phyloP scores from a whole-genome alignment of 805 yeast genomes.

The Metschnikowia reukaufii region DNA sequence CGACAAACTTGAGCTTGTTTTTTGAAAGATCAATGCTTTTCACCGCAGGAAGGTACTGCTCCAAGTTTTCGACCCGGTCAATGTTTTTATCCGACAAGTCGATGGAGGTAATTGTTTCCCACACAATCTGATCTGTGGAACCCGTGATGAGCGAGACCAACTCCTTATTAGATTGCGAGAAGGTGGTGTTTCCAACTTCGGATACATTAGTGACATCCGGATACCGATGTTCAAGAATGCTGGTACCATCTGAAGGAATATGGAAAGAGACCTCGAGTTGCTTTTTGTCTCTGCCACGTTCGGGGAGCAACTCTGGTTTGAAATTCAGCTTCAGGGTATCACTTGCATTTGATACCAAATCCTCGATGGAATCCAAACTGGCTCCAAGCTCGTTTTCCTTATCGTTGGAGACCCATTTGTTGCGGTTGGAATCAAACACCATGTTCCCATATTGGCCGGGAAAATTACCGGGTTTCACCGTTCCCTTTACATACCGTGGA shows the following conservation, averaged over 20 bases:
- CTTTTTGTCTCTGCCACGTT: slow-evolving; percentile 5
- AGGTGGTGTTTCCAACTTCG: slow-evolving; percentile 45
- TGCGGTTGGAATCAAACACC: slow-evolving; percentile 32
- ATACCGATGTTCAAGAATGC: slow-evolving; percentile 9
- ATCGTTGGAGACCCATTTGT: slow-evolving; percentile 30
- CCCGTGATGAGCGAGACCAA: slow-evolving; percentile 47
- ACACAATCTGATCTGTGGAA: slow-evolving; percentile 35
- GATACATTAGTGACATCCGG: slow-evolving; percentile 44
- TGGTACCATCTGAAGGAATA: slow-evolving; percentile 27
- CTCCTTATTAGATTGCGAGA: slow-evolving; percentile 45
- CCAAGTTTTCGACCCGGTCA: slow-evolving; percentile 44
- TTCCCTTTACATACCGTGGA: slow-evolving; percentile 25
- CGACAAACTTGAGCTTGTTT: slow-evolving; percentile 43
- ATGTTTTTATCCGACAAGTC: slow-evolving; percentile 34
- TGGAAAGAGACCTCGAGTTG: slow-evolving; percentile 43
- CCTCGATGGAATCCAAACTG: slow-evolving; percentile 42
- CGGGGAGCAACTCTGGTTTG: not conserved
- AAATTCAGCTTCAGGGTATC: not conserved
- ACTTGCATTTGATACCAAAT: slow-evolving; percentile 19
- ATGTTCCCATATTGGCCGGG: slow-evolving; percentile 38
- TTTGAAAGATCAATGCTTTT: slow-evolving; percentile 38
- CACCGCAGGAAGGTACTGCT: slow-evolving; percentile 46
- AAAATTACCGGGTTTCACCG: slow-evolving; percentile 36
- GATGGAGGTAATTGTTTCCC: slow-evolving; percentile 44
- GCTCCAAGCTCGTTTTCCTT: slow-evolving; percentile 26